Evolutionary conservation across 306 rosid genomes (phyloP), one percentile per base, ranked within the genome.

Genomic region (Hylodesmum podocarpum): DNA sequence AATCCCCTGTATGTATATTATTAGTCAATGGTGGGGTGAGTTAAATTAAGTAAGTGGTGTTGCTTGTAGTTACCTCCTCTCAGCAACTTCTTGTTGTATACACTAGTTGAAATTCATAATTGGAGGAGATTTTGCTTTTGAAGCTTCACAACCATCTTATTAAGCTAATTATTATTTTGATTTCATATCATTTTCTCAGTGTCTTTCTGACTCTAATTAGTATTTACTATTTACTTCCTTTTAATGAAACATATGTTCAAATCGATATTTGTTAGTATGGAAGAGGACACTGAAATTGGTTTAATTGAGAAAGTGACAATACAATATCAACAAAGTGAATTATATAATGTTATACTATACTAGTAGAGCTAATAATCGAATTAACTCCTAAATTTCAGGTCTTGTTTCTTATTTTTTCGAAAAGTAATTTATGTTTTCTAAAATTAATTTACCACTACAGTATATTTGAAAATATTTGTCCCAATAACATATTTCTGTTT

Each of bases 1-100:
- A 46, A 73, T 65, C 69, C 90, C 86, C 88, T 41, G 6, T 46
- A 12, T 85, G 6, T 53, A 12, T 83, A 87, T 82, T 69, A 86
- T 82, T 54, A 72, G 77, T 71, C 68, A 78, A 66, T 66, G 49
- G 29, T 46, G 77, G 85, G 90, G 84, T 39, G 72, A 64, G 83
- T 75, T 50, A 27, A 49, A 64, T 67, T 58, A 44, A 66, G 43
- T 68, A 46, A 37, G 39, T 13, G 39, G 76, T 51, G 19, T 9
- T 77, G 66, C 69, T 70, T 31, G 18, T 75, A n/a, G 40, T 64
- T 80, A 53, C 76, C 78, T 66, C 70, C 54, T 50, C 70, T 50
- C 70, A 59, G 88, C 84, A 76, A 67, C 78, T 67, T 9, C 58
- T 2, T 65, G 55, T 78, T 75, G 84, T 78, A 58, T 29, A 27